Base-by-base conservation (phyloP, 257 asterid species). In the Solanum sparsipilum region DNA sequence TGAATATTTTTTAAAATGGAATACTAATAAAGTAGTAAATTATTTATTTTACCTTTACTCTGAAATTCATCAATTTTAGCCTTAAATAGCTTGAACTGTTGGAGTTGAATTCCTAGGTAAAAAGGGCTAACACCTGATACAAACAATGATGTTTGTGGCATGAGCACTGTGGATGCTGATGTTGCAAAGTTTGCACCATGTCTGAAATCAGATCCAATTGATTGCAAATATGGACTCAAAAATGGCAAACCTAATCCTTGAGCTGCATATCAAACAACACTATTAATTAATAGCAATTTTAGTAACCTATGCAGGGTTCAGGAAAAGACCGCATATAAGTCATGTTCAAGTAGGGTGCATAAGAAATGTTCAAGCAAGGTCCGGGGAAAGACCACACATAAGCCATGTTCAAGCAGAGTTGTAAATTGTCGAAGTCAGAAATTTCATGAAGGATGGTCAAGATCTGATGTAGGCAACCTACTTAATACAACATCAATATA, bases 131-230 rank as follows among this genome's bases (percentile, higher is more conserved):
- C 88, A 4, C 95, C 95, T 0, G 89, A 88, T 52, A 90, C 94
- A 89, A 93, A 94, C 21, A 94, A 74, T 27, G 98, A 95, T 13
- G 94, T 88, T 84, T 90, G 92, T 81, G 98, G 98, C 87, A 91
- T 93, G 25, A 90, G 89, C 7, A 90, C 98, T 20, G 98, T 91
- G 9, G 98, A 93, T 82, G 94, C 95, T 9, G 91, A 86, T 52
- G 94, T 92, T 25, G 98, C 98, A 88, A 93, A 94, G 90, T 95
- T 93, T 84, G 87, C 97, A 25, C 96, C 95, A 78, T 95, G 94
- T 44, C 84, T 93, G 88, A 10, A 95, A 84, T 95, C 93, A 11
- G 98, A 95, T 39, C 95, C 96, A 81, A 92, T 88, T 44, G 97
- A 92, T 79, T 93, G 90, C 60, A 95, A 90, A 87, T 94, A 95